Evolutionary conservation across 768 basidiomycete species (phyloP).

Genomic region (Hericium erinaceus): DNA sequence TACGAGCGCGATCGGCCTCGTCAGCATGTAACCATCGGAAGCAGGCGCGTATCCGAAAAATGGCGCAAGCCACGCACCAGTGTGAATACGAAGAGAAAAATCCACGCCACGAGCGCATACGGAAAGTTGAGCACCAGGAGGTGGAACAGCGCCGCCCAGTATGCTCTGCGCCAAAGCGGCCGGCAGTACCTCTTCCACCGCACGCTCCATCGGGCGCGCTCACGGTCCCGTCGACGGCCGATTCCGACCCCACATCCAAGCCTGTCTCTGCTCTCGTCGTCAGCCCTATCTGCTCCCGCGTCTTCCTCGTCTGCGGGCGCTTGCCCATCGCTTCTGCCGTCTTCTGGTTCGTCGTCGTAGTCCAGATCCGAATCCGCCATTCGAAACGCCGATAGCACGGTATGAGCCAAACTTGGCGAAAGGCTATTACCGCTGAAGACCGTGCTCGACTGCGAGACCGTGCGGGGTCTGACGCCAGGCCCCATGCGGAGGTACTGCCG

Average conservation of each 20-base stretch:
- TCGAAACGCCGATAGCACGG: conserved; percentile 59
- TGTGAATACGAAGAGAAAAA: conserved; percentile 74
- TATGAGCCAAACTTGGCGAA: conserved; percentile 60
- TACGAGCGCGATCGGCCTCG: conserved; percentile 20
- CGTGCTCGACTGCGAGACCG: conserved; percentile 50
- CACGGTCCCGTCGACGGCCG: background rate
- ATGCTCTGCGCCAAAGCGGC: conserved; percentile 46
- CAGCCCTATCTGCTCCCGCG: background rate
- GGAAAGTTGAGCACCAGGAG: conserved; percentile 70
- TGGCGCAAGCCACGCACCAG: conserved; percentile 38
- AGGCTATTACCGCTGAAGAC: conserved; percentile 35
- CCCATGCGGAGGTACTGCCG: conserved; percentile 12
- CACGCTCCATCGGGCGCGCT: conserved; percentile 11
- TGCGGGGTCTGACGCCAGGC: conserved; percentile 32
- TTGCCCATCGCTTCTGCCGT: conserved; percentile 12
- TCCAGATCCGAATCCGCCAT: conserved; percentile 38
- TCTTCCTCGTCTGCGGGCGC: conserved; percentile 1
- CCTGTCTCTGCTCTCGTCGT: conserved; percentile 1
- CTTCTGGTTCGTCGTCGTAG: conserved; percentile 21
- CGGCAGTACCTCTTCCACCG: conserved; percentile 54
- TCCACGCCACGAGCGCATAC: conserved; percentile 67
- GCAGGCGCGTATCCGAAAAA: background rate
- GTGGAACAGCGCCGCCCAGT: conserved; percentile 61
- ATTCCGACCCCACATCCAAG: conserved; percentile 5
- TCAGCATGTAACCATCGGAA: background rate